These are phyloP conservation scores for Thelonectria rubi DNA, from an alignment of 2,329 filamentous ascomycete species.

Conservation along the genomic window DNA sequence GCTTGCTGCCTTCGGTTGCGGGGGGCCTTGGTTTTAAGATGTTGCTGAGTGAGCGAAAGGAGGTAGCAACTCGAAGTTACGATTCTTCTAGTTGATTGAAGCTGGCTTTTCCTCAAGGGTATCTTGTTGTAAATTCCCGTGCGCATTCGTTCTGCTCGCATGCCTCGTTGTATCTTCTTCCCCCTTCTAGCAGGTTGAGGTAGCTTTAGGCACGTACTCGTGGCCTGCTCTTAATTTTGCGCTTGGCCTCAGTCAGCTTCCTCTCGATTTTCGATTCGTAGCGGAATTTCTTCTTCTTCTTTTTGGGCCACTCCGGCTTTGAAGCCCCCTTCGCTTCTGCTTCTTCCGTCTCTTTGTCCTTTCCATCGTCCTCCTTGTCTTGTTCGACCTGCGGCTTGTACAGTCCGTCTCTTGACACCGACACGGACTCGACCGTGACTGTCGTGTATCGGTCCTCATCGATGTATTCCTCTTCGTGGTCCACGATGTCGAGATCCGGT, in stretches of 20 bases:
- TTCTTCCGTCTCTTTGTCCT: constrained; percentile 38
- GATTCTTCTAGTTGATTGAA: constrained; percentile 45
- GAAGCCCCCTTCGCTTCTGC: constrained; percentile 39
- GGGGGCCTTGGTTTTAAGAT: constrained; percentile 35
- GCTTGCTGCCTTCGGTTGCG: constrained; percentile 36
- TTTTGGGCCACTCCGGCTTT: constrained; percentile 64
- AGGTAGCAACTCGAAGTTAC: constrained; percentile 45
- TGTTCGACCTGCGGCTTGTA: constrained; percentile 58
- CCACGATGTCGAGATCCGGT: constrained; percentile 62
- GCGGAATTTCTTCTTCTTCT: constrained; percentile 89
- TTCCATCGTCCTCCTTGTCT: constrained; percentile 50
- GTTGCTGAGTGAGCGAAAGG: constrained; percentile 42
- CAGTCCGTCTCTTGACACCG: constrained; percentile 78
- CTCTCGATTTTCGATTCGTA: constrained; percentile 92
- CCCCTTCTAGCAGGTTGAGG: constrained; percentile 10
- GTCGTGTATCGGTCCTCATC: constrained; percentile 97
- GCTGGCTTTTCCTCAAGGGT: constrained; percentile 43
- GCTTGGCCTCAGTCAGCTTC: constrained; percentile 75
- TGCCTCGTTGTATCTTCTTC: constrained; percentile 13
- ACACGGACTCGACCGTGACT: constrained; percentile 91
- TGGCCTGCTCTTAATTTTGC: constrained; percentile 69
- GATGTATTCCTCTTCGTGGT: constrained; percentile 92
- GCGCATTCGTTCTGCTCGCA: constrained; percentile 20
- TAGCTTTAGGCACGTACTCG: constrained; percentile 32
- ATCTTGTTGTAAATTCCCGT: constrained; percentile 44